A percentile compares a stretch with the other conserved stretches of the same genome.
Conservation (phyloP, 148 eudicot species). For the Silene conica region DNA sequence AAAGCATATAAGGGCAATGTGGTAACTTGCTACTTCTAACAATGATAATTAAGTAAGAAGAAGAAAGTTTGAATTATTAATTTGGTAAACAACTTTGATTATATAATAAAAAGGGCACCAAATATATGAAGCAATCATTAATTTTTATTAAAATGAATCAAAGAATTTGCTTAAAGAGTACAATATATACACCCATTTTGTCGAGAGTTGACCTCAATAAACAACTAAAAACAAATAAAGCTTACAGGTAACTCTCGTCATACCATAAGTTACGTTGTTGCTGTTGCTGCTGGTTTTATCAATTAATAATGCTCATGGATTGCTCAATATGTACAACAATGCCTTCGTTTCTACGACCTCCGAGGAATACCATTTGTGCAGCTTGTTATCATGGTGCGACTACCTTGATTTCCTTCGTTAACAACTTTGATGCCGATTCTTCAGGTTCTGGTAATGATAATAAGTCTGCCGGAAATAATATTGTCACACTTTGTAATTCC, state of each 20-base stretch:
- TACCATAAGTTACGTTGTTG: too few species aligned
- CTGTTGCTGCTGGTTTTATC: too few species aligned
- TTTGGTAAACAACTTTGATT: slow-evolving; percentile 1
- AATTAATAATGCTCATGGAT: slow-evolving; percentile 40
- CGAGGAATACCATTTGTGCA: slow-evolving; percentile 75
- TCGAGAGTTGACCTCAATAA: slow-evolving; percentile 32
- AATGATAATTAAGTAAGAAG: background rate
- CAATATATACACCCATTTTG: slow-evolving; percentile 11
- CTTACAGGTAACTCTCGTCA: background rate
- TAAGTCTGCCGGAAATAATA: slow-evolving; percentile 8
- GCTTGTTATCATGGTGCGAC: slow-evolving; percentile 81
- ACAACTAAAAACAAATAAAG: background rate
- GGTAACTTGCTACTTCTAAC: slow-evolving; percentile 13
- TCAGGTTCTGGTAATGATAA: too few species aligned
- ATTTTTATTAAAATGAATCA: slow-evolving; percentile 3
- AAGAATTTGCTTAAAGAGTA: slow-evolving; percentile 14
- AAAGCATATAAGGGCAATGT: slow-evolving; percentile 14
- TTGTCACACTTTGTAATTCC: slow-evolving; percentile 19
- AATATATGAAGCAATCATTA: slow-evolving; percentile 13
- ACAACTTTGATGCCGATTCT: slow-evolving; percentile 41
- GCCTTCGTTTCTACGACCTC: slow-evolving; percentile 75
- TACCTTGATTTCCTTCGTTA: slow-evolving; percentile 50
- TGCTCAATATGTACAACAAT: slow-evolving; percentile 75
- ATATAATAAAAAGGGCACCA: slow-evolving; percentile 19
- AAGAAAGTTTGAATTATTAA: background rate